These are phyloP conservation scores for Rhexocercosporidium sp. DNA, from an alignment of 2,329 filamentous ascomycete species.

Conservation along the genomic window DNA sequence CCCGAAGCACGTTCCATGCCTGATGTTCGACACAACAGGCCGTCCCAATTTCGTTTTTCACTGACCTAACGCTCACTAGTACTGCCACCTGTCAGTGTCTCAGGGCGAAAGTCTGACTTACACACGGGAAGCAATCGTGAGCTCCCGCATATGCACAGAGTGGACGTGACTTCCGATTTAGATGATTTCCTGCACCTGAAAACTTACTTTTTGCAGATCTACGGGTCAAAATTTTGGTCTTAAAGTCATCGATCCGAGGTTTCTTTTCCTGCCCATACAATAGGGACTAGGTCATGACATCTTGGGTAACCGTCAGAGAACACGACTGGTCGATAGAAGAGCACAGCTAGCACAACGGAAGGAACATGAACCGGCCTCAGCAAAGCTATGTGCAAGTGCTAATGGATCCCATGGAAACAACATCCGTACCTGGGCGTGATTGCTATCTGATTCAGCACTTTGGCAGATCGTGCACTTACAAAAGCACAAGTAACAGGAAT, in stretches of 20 bases:
- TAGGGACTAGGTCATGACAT: not conserved
- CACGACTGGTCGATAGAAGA: too few species aligned
- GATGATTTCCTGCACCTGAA: not conserved
- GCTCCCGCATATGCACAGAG: not conserved
- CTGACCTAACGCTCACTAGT: slow-evolving; percentile 1
- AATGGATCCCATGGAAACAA: not conserved
- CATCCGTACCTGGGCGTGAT: not conserved
- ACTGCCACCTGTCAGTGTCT: slow-evolving; percentile 5
- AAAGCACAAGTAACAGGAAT: not conserved
- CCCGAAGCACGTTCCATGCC: slow-evolving; percentile 14
- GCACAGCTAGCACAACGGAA: too few species aligned
- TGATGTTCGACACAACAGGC: not conserved
- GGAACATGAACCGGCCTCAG: not conserved
- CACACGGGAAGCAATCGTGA: not conserved
- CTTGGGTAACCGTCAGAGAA: not conserved
- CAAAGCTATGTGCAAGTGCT: not conserved
- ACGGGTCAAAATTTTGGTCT: not conserved
- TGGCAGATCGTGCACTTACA: not conserved
- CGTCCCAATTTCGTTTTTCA: not conserved
- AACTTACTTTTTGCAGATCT: not conserved
- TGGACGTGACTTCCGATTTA: not conserved
- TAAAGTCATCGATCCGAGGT: not conserved
- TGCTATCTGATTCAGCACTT: not conserved
- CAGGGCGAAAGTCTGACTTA: not conserved
- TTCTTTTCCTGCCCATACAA: not conserved